A percentile compares a stretch with the other conserved stretches of the same genome.
These are phyloP conservation scores for Colletotrichum musicola DNA, from an alignment of 2,329 filamentous ascomycete species.

Conservation along the genomic window DNA sequence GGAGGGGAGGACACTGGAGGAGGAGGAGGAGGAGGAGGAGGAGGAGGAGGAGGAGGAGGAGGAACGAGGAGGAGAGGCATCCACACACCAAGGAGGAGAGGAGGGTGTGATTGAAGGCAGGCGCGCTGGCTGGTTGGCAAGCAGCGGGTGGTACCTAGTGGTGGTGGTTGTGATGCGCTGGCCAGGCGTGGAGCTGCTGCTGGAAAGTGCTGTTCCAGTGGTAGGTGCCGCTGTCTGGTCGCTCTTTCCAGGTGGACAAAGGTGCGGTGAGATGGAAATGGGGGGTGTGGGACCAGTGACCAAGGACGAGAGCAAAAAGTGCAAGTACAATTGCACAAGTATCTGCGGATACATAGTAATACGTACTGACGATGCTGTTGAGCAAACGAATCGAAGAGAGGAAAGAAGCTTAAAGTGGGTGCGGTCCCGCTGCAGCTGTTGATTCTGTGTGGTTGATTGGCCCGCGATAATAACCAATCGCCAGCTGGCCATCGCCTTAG, in stretches of 20 bases:
- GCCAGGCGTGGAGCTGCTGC: conserved; percentile 6
- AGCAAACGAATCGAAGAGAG: conserved; percentile 29
- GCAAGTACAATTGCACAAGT: conserved; percentile 1
- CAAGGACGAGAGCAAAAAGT: conserved; percentile 1
- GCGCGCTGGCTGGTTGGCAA: background rate
- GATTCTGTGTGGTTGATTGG: background rate
- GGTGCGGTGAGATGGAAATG: conserved; percentile 31
- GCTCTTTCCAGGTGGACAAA: conserved; percentile 14
- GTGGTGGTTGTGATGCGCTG: conserved; percentile 35
- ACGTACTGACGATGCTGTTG: background rate
- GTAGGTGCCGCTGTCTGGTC: background rate
- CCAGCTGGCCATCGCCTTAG: background rate
- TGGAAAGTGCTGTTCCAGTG: background rate
- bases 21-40: no score
- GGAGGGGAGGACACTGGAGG: no score
- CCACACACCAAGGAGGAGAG: background rate
- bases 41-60: no score
- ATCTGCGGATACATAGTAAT: background rate
- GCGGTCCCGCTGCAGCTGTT: conserved; percentile 3
- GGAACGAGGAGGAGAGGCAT: no score
- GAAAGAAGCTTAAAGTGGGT: conserved; percentile 38
- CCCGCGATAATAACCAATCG: no score
- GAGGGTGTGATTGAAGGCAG: conserved; percentile 30
- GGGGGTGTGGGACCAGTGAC: conserved; percentile 33
- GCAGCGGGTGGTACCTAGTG: conserved; percentile 10